Conservation (phyloP, 768 basidiomycete genomes). For the Baorangia bicolor region DNA sequence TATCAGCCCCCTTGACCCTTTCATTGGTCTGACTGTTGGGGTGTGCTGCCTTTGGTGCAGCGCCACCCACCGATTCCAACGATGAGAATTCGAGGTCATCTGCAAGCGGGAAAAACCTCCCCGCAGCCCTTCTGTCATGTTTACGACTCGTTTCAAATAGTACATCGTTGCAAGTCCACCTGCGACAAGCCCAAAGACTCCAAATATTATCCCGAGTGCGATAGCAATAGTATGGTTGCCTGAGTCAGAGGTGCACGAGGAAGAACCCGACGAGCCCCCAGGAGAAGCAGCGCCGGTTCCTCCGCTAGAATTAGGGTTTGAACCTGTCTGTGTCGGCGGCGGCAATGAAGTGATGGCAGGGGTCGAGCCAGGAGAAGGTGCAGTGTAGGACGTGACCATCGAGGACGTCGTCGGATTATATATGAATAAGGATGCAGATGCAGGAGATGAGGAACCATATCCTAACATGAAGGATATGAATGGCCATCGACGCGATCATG, state of each 20-base stretch:
- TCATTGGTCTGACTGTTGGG: slow-evolving; percentile 3
- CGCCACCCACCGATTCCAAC: slow-evolving; percentile 2
- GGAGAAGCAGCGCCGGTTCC: slow-evolving; percentile 7
- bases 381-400: slow-evolving; percentile 44
- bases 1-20: not conserved
- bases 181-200: slow-evolving; percentile 53
- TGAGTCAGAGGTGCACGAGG: slow-evolving; percentile 20
- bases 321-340: slow-evolving; percentile 33
- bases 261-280: slow-evolving; percentile 8
- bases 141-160: slow-evolving; percentile 41
- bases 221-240: slow-evolving; percentile 43
- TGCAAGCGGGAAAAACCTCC: slow-evolving; percentile 22
- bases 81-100: slow-evolving; percentile 18
- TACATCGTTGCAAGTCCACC: slow-evolving; percentile 41
- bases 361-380: slow-evolving; percentile 31
- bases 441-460: slow-evolving; percentile 36
- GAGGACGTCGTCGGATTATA: slow-evolving; percentile 42
- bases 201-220: slow-evolving; percentile 62
- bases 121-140: not conserved
- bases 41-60: slow-evolving; percentile 4
- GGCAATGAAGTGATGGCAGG: slow-evolving; percentile 36
- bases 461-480: slow-evolving; percentile 26
- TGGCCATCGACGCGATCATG: not conserved
- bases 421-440: slow-evolving; percentile 52
- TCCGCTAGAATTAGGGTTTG: slow-evolving; percentile 7